Evolutionary conservation across 2,329 filamentous ascomycete genomes (phyloP), one percentile per base, ranked within the genome.

Genomic region (Cercospora berteroae): DNA sequence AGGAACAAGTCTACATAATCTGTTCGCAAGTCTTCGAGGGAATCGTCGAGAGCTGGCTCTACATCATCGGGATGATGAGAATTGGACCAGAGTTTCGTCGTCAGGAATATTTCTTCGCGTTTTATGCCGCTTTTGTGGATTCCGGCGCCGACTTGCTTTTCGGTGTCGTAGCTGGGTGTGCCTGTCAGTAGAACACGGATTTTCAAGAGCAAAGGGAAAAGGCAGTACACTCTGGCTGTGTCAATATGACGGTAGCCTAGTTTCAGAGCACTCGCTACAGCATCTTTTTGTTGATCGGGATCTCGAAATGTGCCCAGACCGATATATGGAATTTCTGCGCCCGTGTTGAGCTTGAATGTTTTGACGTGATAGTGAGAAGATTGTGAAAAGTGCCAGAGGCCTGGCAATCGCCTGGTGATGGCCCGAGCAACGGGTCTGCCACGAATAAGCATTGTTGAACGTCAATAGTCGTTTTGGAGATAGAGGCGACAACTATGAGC

Each of bases 251-350:
- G 36, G n/a, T 39, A 39, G 36, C 36, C 36, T 8, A 39, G 36
- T 39, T 39, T 39, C 0, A 39, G 16, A 39, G 36, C 36, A 39
- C 36, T 39, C 2, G 36, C 36, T 8, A 39, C 36, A 39, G 36
- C 36, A 8, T 39, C 36, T 39, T 83, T 81, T 70, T 83, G 79
- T n/a, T 81, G 80, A 20, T 81, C 79, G 23, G 70, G 69, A 55
- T 74, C 75, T 64, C 79, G 78, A 75, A 79, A 80, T 9, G 78
- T 80, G 18, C 78, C 77, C 4, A 80, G 70, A 10, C 78, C 78
- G 5, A 79, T 70, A 23, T 16, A 39, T n/a, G 36, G 36, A 16
- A 39, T 39, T 7, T 39, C 36, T 39, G 36, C 36, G 36, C 36
- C 36, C n/a, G 36, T 39, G 36, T 39, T n/a, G 36, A 39, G 36